Conservation (phyloP, 495 filamentous ascomycete genomes). For the Hyaloscypha variabilis region DNA sequence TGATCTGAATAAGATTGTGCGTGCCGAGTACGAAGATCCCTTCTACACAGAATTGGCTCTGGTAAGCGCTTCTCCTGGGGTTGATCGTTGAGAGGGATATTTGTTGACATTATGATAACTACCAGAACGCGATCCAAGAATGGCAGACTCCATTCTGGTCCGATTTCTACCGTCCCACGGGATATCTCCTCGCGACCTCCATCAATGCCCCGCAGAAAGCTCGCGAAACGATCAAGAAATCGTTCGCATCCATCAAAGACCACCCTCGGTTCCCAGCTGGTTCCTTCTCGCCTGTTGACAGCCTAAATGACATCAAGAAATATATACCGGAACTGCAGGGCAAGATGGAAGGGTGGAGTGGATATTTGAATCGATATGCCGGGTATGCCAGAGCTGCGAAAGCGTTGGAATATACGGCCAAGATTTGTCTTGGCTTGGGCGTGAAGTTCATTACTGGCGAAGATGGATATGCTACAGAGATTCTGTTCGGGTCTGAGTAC, state of each 20-base stretch:
- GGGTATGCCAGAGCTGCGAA: slow-evolving; percentile 56
- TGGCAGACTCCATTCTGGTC: slow-evolving; percentile 51
- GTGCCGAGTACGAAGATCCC: slow-evolving; percentile 62
- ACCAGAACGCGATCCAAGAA: slow-evolving; percentile 44
- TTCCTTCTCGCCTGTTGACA: slow-evolving; percentile 29
- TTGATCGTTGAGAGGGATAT: neutral
- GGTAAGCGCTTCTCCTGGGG: slow-evolving; percentile 18
- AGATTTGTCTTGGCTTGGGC: slow-evolving; percentile 33
- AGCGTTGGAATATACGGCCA: slow-evolving; percentile 37
- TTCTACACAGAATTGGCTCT: slow-evolving; percentile 59
- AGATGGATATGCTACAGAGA: neutral
- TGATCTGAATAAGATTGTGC: slow-evolving; percentile 70
- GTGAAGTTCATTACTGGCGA: slow-evolving; percentile 37
- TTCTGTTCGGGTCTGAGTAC: neutral
- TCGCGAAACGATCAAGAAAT: slow-evolving; percentile 46
- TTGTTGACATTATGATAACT: neutral
- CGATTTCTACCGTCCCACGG: slow-evolving; percentile 56
- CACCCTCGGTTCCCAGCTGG: slow-evolving; percentile 24
- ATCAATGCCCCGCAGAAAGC: slow-evolving; percentile 49
- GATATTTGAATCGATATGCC: slow-evolving; percentile 56
- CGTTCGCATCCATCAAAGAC: slow-evolving; percentile 43
- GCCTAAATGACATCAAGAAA: slow-evolving; percentile 40
- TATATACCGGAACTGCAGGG: slow-evolving; percentile 49
- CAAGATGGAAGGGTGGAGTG: slow-evolving; percentile 51
- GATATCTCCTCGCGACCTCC: slow-evolving; percentile 54